These are phyloP conservation scores for Lentinula edodes DNA, from an alignment of 768 basidiomycete species.

Conservation along the genomic window DNA sequence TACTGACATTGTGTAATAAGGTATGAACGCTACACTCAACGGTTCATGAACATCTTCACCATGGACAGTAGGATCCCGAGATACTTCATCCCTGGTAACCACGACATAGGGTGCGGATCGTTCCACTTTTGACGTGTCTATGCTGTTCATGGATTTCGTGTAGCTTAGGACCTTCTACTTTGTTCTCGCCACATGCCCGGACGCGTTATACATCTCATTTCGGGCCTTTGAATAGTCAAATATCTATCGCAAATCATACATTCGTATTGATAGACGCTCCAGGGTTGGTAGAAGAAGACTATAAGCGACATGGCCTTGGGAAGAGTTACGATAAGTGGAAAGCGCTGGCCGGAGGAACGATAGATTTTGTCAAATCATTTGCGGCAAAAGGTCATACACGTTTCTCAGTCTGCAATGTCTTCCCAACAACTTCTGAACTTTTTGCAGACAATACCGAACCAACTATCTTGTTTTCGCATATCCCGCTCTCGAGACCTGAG, in stretches of 20 bases:
- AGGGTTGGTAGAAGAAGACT: slow-evolving; percentile 70
- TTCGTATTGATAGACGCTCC: slow-evolving; percentile 71
- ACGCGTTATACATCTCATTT: slow-evolving; percentile 70
- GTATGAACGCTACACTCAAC: slow-evolving; percentile 62
- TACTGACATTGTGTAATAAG: slow-evolving; percentile 31
- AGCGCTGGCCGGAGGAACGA: slow-evolving; percentile 39
- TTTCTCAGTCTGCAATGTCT: not conserved
- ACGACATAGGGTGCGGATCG: slow-evolving; percentile 67
- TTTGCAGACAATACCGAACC: slow-evolving; percentile 23
- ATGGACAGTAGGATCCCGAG: slow-evolving; percentile 39
- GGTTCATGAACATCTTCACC: slow-evolving; percentile 71
- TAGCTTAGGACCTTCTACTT: slow-evolving; percentile 39
- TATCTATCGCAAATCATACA: slow-evolving; percentile 66
- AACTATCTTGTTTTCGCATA: slow-evolving; percentile 76
- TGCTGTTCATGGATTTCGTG: not conserved
- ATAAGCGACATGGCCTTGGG: slow-evolving; percentile 36
- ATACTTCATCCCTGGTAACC: slow-evolving; percentile 85
- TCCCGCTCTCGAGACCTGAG: slow-evolving; percentile 77
- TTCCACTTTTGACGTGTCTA: not conserved
- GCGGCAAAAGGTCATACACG: slow-evolving; percentile 14
- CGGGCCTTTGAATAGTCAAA: slow-evolving; percentile 61
- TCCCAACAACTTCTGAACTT: slow-evolving; percentile 6
- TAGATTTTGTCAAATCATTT: slow-evolving; percentile 47
- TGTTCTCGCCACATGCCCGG: slow-evolving; percentile 41
- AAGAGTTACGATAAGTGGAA: slow-evolving; percentile 42